These are phyloP conservation scores for Nyctanthes arbortristis DNA, from an alignment of 257 asterid species.

Conservation along the genomic window DNA sequence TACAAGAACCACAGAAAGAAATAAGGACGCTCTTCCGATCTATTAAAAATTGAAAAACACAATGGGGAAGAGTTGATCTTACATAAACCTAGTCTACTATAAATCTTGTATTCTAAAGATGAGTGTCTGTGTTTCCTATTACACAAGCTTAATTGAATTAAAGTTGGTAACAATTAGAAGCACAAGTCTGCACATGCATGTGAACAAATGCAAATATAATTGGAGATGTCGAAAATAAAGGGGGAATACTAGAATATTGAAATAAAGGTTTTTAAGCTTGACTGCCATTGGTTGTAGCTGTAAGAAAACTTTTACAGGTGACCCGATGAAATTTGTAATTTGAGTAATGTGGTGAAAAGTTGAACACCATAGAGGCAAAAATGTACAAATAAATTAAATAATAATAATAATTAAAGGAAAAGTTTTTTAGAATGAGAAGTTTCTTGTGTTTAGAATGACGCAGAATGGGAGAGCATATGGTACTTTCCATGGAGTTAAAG, in stretches of 20 bases:
- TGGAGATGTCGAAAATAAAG: slow-evolving; percentile 1
- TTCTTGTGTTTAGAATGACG: not conserved
- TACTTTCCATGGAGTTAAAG: not conserved
- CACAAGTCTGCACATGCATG: slow-evolving; percentile 51
- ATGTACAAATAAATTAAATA: too few relatives aligned
- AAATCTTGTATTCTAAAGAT: slow-evolving; percentile 2
- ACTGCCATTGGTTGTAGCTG: slow-evolving; percentile 12
- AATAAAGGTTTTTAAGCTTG: too few relatives aligned
- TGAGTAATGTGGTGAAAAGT: not conserved
- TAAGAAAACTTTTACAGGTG: slow-evolving; percentile 4
- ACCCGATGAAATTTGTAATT: not conserved
- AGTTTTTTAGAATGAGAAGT: not conserved
- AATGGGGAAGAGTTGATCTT: not conserved
- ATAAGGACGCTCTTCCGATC: not conserved
- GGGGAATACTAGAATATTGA: slow-evolving; percentile 16
- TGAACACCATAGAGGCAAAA: not conserved
- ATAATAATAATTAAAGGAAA: too few relatives aligned
- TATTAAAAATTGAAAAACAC: slow-evolving; percentile 10
- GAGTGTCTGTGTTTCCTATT: not conserved
- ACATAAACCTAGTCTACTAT: not conserved
- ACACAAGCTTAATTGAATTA: not conserved
- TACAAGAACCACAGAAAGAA: not conserved
- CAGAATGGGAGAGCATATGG: not conserved
- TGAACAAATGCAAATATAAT: slow-evolving; percentile 31
- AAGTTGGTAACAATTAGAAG: not conserved